Evolutionary conservation across 1,284 basidiomycete species (phyloP).

Genomic region (Fomitopsis schrenkii): DNA sequence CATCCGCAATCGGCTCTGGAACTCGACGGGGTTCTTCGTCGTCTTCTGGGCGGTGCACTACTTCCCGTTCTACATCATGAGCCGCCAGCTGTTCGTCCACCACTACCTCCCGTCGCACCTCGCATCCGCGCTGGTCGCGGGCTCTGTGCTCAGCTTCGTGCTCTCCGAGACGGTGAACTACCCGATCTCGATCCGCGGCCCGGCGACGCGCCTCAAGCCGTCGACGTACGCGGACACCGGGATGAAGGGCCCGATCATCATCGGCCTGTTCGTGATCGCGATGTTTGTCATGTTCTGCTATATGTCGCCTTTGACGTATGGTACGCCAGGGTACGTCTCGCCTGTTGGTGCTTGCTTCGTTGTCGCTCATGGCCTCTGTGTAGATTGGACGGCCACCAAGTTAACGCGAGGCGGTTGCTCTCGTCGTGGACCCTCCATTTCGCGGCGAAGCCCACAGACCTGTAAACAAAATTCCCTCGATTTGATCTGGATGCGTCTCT

Average conservation of each 20-base stretch:
- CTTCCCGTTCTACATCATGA: slow-evolving; percentile 98
- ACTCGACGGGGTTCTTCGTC: slow-evolving; percentile 94
- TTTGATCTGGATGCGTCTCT: background rate
- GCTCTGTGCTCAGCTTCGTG: slow-evolving; percentile 89
- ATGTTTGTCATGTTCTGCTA: slow-evolving; percentile 72
- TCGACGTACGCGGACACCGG: slow-evolving; percentile 71
- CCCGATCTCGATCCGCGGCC: slow-evolving; percentile 73
- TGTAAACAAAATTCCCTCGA: background rate
- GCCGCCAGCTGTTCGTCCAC: slow-evolving; percentile 94
- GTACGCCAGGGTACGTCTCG: slow-evolving; percentile 77
- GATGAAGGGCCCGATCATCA: slow-evolving; percentile 60
- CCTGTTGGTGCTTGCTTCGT: background rate
- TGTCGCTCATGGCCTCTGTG: slow-evolving; percentile 14
- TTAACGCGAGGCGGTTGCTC: slow-evolving; percentile 69
- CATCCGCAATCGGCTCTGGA: slow-evolving; percentile 89
- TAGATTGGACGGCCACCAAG: slow-evolving; percentile 70
- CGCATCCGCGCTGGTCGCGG: slow-evolving; percentile 88
- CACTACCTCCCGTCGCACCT: slow-evolving; percentile 97
- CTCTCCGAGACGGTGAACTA: slow-evolving; percentile 91
- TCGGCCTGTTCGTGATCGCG: slow-evolving; percentile 52
- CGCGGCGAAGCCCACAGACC: slow-evolving; percentile 50
- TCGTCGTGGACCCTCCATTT: slow-evolving; percentile 84
- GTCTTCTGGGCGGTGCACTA: slow-evolving; percentile 96
- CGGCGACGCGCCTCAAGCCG: slow-evolving; percentile 58
- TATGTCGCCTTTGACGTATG: slow-evolving; percentile 88